A percentile compares a stretch with the other conserved stretches of the same genome.
These are phyloP conservation scores for Gossypium mustelinum DNA, from an alignment of 345 rosid genomes.

Conservation along the genomic window DNA sequence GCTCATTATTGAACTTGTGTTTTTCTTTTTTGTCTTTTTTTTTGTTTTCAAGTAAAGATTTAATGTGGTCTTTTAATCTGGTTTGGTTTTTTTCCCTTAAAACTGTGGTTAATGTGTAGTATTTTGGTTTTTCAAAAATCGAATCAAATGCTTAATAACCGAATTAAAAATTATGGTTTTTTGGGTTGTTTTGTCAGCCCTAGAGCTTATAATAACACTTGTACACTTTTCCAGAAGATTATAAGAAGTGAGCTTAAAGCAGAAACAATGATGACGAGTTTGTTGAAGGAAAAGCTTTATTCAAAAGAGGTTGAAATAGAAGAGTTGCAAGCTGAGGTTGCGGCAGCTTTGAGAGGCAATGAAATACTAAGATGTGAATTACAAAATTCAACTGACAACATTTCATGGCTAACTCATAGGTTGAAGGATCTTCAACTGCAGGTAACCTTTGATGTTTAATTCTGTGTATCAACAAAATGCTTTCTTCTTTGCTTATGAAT, in stretches of 20 bases:
- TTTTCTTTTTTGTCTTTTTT: no score
- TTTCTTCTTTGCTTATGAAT: background rate
- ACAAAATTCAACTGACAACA: constrained; percentile 60
- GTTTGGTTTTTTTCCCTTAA: no score
- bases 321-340: constrained; percentile 78
- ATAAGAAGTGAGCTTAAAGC: constrained; percentile 63
- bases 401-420: constrained; percentile 61
- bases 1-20: no score
- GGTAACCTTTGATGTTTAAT: constrained; percentile 37
- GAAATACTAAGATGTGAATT: constrained; percentile 71
- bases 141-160: background rate
- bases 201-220: constrained; percentile 5
- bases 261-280: constrained; percentile 60
- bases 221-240: constrained; percentile 40
- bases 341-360: constrained; percentile 77
- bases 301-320: constrained; percentile 81
- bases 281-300: constrained; percentile 77
- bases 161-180: background rate
- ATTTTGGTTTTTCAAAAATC: background rate
- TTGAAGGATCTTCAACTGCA: constrained; percentile 73
- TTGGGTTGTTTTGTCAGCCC: background rate
- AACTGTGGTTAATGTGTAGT: no score
- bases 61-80: no score
- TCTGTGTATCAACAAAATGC: background rate
- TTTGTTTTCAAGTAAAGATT: no score